Conservation (phyloP, 2,329 filamentous ascomycete genomes). For the Cercospora sp. region DNA sequence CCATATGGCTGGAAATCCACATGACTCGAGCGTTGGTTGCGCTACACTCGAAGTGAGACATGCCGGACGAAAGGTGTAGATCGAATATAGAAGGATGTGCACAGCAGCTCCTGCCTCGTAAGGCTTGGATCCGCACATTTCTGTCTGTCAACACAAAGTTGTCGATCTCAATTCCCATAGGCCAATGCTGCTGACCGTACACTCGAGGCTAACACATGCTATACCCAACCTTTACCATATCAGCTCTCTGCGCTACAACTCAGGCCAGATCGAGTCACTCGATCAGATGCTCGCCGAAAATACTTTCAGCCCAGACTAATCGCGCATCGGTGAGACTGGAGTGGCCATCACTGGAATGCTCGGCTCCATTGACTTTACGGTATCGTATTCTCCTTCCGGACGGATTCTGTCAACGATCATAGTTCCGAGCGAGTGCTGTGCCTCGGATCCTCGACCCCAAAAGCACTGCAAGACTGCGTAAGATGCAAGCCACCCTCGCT, state of each 20-base stretch:
- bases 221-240: background rate
- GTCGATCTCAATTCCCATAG: background rate
- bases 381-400: background rate
- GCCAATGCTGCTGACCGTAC: background rate
- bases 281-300: background rate
- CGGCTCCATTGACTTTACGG: background rate
- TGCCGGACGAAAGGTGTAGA: background rate
- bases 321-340: background rate
- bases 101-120: background rate
- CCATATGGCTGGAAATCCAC: background rate
- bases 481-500: background rate
- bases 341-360: background rate
- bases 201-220: background rate
- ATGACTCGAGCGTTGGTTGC: background rate
- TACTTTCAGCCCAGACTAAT: background rate
- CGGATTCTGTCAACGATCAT: background rate
- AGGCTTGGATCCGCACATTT: background rate
- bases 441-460: constrained; percentile 2
- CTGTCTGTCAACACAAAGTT: background rate
- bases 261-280: background rate
- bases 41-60: background rate
- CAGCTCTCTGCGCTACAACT: background rate
- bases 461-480: background rate
- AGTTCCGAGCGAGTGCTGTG: background rate
- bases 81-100: background rate